Evolutionary conservation across 2,329 filamentous ascomycete species (phyloP).

Genomic region (Calonectria honghensis): DNA sequence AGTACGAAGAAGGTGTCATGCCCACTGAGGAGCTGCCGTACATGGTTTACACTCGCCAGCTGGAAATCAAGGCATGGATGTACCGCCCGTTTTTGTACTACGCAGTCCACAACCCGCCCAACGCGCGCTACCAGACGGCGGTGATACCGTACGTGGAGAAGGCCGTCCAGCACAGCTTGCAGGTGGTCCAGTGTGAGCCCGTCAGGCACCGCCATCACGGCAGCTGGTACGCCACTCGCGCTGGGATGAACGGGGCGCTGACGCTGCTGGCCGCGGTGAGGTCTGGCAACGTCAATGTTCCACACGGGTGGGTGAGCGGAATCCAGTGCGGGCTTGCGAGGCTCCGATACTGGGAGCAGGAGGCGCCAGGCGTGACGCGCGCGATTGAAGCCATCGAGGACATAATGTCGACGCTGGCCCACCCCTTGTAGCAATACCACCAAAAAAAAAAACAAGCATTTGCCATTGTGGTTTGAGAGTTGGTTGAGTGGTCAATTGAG

Average conservation of each 20-base stretch:
- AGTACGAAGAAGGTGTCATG: conserved; percentile 19
- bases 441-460: background rate
- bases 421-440: background rate
- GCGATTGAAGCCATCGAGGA: conserved; percentile 26
- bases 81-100: conserved; percentile 34
- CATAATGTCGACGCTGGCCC: conserved; percentile 2
- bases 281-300: conserved; percentile 13
- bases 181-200: background rate
- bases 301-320: conserved; percentile 11
- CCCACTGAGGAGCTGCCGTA: conserved; percentile 27
- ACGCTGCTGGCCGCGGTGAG: conserved; percentile 25
- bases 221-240: conserved; percentile 52
- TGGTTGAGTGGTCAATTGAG: background rate
- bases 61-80: conserved; percentile 27
- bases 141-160: conserved; percentile 44
- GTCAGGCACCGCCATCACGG: conserved; percentile 52
- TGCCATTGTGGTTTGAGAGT: background rate
- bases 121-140: conserved; percentile 42
- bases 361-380: conserved; percentile 27
- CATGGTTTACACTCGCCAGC: conserved; percentile 18
- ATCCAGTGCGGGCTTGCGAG: conserved; percentile 1
- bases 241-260: conserved; percentile 18
- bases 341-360: conserved; percentile 32
- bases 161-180: conserved; percentile 5
- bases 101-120: conserved; percentile 36